A percentile compares a stretch with the other conserved stretches of the same genome.
phyloP scores from a whole-genome alignment of 768 basidiomycete species.

The Mycena galopus region DNA sequence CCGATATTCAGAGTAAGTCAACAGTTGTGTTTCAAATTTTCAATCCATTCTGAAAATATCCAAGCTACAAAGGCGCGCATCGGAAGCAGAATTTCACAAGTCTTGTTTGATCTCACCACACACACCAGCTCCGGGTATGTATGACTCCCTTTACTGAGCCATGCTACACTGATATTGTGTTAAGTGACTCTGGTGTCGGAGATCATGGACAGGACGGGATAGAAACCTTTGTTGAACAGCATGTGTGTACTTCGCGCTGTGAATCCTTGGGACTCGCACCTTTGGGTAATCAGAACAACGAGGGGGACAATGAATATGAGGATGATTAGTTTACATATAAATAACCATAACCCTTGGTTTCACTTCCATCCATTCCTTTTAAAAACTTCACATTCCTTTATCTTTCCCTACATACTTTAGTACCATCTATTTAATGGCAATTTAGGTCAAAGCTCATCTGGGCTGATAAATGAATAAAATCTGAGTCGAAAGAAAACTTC shows the following conservation, averaged over 20 bases:
- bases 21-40: not conserved
- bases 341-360: not conserved
- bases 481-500: no score
- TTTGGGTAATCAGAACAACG: not conserved
- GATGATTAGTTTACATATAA: not conserved
- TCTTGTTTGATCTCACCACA: not conserved
- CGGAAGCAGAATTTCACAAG: not conserved
- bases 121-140: not conserved
- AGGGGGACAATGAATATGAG: not conserved
- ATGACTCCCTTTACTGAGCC: not conserved
- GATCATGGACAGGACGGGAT: not conserved
- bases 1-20: conserved; percentile 22
- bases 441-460: no score
- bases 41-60: not conserved
- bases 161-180: not conserved
- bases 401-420: no score
- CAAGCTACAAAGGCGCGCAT: not conserved
- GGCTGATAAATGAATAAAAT: no score
- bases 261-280: not conserved
- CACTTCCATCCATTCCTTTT: no score
- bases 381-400: no score
- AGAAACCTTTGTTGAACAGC: not conserved
- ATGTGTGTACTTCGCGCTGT: not conserved
- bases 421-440: no score
- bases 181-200: not conserved